Base-by-base conservation (phyloP, 2,329 filamentous ascomycete genomes). In the Penicillium oxalicum region DNA sequence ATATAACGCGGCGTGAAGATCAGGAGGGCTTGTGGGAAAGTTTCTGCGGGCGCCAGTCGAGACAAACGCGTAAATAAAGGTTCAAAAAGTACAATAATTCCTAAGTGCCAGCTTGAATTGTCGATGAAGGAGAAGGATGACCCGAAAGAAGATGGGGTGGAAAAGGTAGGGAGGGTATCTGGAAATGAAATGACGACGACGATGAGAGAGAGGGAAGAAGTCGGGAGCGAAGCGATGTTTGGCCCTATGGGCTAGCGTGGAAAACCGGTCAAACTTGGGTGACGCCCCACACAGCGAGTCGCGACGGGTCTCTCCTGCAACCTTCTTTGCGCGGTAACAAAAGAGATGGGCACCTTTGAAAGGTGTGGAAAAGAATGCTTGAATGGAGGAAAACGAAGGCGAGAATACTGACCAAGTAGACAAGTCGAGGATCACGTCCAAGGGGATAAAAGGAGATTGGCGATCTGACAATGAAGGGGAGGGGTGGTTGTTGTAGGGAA, bases 211-310 rank as follows among this genome's bases (percentile, higher is more conserved):
- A 62, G 61, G 55, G 61, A 60, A 58, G 55, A 64, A 64, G 53
- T 63, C 60, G 60, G 65, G 59, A 67, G 61, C 65, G 63, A 65
- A 65, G 60, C 53, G 62, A 67, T 70, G 66, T 70, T 70, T 70
- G 68, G 67, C 65, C 64, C 64, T 68, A 65, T 60, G 57, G 61
- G 51, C 42, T 70, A 70, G 68, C 68, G 68, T 62, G 65, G 62
- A 67, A 67, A 64, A 60, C 56, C 58, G 57, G 50, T 56, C 59
- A 57, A 61, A 61, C 51, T 57, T 57, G 59, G 60, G 58, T 55
- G 60, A 57, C 59, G 65, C 66, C 67, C 68, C 68, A 69, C 67
- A 60, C 61, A 60, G 61, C 52, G 58, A 61, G 54, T 58, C 65
- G 63, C 64, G 63, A 61, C 56, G 53, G 35, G 35, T 39, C 13